Conservation (phyloP, 2,329 filamentous ascomycete genomes). For the Aureobasidium mangrovei region DNA sequence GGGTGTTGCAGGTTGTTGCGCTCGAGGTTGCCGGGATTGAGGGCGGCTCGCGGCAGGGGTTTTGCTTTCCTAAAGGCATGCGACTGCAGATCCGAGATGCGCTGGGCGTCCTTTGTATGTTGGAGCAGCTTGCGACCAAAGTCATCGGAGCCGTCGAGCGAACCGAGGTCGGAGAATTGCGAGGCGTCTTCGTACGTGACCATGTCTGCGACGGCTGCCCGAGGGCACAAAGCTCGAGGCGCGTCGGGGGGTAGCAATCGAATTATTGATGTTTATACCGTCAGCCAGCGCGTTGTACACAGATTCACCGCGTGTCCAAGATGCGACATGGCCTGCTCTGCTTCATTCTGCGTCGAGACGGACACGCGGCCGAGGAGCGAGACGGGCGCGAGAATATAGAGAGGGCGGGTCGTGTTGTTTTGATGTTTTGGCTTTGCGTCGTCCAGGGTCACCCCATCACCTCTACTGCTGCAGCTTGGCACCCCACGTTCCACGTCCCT, state of each 20-base stretch:
- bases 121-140: slow-evolving; percentile 39
- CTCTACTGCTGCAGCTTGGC: background rate
- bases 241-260: background rate
- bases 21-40: slow-evolving; percentile 37
- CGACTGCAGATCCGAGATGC: slow-evolving; percentile 19
- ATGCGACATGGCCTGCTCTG: background rate
- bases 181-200: slow-evolving; percentile 20
- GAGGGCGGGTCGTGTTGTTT: background rate
- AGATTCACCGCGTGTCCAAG: background rate
- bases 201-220: slow-evolving; percentile 1
- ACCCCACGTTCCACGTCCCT: background rate
- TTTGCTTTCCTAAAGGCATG: slow-evolving; percentile 37
- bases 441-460: background rate
- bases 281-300: background rate
- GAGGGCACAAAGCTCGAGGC: background rate
- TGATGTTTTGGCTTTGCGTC: background rate
- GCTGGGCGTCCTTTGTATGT: slow-evolving; percentile 33
- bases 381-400: background rate
- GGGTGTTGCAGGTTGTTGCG: slow-evolving; percentile 19
- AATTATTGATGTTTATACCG: slow-evolving; percentile 1
- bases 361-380: background rate
- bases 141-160: slow-evolving; percentile 37
- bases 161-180: slow-evolving; percentile 28
- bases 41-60: slow-evolving; percentile 30
- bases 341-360: background rate